A percentile compares a stretch with the other conserved stretches of the same genome.
phyloP scores from a whole-genome alignment of 192 early-diverging fungal genomes.

The Entomortierella lignicola region DNA sequence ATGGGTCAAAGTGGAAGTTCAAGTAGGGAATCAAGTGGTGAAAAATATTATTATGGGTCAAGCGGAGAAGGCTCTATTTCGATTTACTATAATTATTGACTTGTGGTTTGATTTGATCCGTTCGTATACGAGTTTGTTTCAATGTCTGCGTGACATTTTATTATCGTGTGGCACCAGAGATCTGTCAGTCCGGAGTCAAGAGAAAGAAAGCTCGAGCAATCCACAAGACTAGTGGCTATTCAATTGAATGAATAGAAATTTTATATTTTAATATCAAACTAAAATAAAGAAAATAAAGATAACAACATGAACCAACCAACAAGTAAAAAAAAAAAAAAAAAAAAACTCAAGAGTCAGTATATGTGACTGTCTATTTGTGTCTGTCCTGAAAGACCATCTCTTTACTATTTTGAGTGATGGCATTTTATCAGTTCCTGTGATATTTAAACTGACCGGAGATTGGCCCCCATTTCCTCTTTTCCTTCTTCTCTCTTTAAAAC shows the following conservation, averaged over 20 bases:
- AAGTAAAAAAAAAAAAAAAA: not conserved
- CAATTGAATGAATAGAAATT: not conserved
- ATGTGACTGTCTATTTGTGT: not conserved
- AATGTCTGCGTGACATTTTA: not conserved
- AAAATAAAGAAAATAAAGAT: too few species aligned
- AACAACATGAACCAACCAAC: too few species aligned
- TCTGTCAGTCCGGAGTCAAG: not conserved
- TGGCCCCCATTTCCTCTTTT: not conserved
- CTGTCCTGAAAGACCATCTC: not conserved
- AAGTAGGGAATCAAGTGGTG: too few species aligned
- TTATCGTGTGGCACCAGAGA: not conserved
- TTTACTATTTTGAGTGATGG: not conserved
- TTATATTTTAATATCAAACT: too few species aligned
- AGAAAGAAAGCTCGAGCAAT: not conserved
- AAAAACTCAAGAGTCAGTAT: not conserved
- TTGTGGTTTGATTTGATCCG: not conserved
- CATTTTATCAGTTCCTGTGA: not conserved
- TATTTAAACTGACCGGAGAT: conserved; percentile 10
- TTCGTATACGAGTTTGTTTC: not conserved
- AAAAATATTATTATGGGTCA: too few species aligned
- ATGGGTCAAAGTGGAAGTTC: too few species aligned
- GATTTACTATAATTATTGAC: too few species aligned
- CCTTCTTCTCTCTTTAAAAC: not conserved
- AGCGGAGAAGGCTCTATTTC: too few species aligned
- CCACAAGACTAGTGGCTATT: not conserved